Conservation (phyloP, 805 yeast species). For the Kazachstania taianensis region DNA sequence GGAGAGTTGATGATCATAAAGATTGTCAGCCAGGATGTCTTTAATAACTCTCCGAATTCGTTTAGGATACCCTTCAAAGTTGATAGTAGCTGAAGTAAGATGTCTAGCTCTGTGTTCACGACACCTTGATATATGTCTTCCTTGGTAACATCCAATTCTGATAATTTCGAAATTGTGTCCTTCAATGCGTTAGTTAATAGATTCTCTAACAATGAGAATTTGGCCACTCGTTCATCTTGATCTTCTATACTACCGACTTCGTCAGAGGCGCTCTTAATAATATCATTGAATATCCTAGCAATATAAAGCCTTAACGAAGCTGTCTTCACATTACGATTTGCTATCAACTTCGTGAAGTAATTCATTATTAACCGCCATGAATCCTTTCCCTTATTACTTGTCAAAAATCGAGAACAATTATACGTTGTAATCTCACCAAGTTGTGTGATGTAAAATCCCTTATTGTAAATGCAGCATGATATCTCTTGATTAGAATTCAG, state of each 20-base stretch:
- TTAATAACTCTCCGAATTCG: conserved; percentile 55
- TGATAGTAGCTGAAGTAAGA: conserved; percentile 49
- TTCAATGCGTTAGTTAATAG: conserved; percentile 42
- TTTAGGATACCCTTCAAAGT: conserved; percentile 68
- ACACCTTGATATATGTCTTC: conserved; percentile 29
- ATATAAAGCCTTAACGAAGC: conserved; percentile 40
- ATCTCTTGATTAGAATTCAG: conserved; percentile 11
- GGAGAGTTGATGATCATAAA: conserved; percentile 51
- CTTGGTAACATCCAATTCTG: conserved; percentile 22
- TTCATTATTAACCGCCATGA: conserved; percentile 41
- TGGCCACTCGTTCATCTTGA: conserved; percentile 8
- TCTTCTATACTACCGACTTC: conserved; percentile 20
- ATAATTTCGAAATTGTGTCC: conserved; percentile 34
- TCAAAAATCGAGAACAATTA: conserved; percentile 42
- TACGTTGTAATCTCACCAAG: conserved; percentile 42
- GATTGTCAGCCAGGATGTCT: conserved; percentile 64
- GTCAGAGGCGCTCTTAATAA: conserved; percentile 31
- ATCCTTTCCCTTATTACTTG: conserved; percentile 23
- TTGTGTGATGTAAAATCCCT: conserved; percentile 42
- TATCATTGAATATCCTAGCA: conserved; percentile 41
- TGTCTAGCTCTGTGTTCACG: conserved; percentile 53
- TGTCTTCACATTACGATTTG: conserved; percentile 32
- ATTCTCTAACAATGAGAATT: conserved; percentile 31
- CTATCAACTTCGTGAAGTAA: conserved; percentile 37
- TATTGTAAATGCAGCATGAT: conserved; percentile 41